phyloP scores from a whole-genome alignment of 2,329 filamentous ascomycete genomes.

The Ceratocystis albifundus region DNA sequence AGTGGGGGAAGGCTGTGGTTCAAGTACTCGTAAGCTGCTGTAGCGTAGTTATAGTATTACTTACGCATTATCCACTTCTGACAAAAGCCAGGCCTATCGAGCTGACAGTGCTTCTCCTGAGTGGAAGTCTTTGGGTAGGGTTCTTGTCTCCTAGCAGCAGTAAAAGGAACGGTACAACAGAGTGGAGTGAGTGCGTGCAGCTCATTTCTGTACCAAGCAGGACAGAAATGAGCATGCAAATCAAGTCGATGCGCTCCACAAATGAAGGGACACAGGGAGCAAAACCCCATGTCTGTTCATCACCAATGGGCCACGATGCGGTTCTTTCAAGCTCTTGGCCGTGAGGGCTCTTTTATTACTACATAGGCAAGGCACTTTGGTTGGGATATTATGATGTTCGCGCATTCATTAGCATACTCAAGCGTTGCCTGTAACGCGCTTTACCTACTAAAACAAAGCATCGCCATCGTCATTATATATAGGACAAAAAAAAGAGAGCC shows the following conservation, averaged over 20 bases:
- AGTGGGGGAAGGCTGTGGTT: slow-evolving; percentile 5
- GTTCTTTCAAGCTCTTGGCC: background rate
- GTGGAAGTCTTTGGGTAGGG: no score
- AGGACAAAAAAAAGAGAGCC: background rate
- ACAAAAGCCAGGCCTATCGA: no score
- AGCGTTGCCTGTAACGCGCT: background rate
- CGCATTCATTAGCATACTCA: background rate
- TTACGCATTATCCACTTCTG: no score
- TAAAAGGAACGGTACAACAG: background rate
- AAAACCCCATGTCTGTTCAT: background rate
- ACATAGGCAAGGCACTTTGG: no score
- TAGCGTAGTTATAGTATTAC: no score
- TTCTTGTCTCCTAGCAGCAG: slow-evolving; percentile 1
- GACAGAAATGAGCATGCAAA: slow-evolving; percentile 4
- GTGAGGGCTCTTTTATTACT: background rate
- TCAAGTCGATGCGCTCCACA: background rate
- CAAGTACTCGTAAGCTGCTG: slow-evolving; percentile 1
- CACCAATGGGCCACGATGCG: background rate
- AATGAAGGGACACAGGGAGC: background rate
- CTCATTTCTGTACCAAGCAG: background rate
- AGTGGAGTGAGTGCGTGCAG: background rate
- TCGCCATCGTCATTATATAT: background rate
- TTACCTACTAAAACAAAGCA: background rate
- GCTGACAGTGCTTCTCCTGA: no score
- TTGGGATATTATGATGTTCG: no score